A percentile compares a stretch with the other conserved stretches of the same genome.
phyloP scores from a whole-genome alignment of 2,329 filamentous ascomycete genomes.

The Scedosporium aurantiacum region DNA sequence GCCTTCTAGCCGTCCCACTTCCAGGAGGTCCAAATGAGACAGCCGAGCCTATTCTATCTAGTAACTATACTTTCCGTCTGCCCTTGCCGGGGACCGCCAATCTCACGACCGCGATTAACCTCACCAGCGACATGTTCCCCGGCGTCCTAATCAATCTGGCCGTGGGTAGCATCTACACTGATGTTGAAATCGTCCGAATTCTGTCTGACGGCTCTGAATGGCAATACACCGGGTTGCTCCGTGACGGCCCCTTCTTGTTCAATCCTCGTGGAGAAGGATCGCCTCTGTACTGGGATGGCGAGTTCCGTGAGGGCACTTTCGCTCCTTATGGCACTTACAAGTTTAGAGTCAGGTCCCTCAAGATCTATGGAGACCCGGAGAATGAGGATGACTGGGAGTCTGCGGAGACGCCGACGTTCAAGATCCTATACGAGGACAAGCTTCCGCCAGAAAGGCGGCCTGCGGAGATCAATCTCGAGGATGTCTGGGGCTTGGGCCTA shows the following conservation, averaged over 20 bases:
- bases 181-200: constrained; percentile 32
- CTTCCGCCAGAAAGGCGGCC: not conserved
- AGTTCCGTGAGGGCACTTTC: constrained; percentile 33
- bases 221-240: not conserved
- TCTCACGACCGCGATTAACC: constrained; percentile 14
- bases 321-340: constrained; percentile 39
- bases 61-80: constrained; percentile 22
- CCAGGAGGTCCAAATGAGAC: not conserved
- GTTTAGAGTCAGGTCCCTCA: constrained; percentile 35
- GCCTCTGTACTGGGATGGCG: constrained; percentile 31
- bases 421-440: constrained; percentile 27
- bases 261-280: constrained; percentile 15
- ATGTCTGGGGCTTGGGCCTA: not conserved
- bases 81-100: constrained; percentile 27
- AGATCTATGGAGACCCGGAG: constrained; percentile 36
- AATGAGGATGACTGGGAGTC: constrained; percentile 36
- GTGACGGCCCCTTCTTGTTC: not conserved
- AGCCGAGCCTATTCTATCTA: not conserved
- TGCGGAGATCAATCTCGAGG: not conserved
- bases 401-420: constrained; percentile 28
- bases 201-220: not conserved
- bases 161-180: constrained; percentile 33
- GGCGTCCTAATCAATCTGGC: constrained; percentile 27
- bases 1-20: not conserved
- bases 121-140: constrained; percentile 20